Evolutionary conservation across 164 flowering plant species (phyloP), one percentile per base, ranked within the genome.

Genomic region (Chloranthus sessilifolius): DNA sequence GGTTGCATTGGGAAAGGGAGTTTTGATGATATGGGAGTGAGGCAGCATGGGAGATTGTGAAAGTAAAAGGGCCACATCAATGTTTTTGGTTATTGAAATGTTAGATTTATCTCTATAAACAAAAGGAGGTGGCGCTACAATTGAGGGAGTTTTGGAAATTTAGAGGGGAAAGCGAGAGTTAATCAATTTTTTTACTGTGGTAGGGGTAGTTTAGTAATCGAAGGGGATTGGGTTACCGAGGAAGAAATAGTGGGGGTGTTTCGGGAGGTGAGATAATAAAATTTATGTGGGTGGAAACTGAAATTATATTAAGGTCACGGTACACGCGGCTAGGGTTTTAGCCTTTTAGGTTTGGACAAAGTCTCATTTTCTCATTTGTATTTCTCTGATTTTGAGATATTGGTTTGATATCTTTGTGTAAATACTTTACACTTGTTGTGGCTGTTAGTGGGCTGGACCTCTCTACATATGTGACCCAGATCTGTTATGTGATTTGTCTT

Each of bases 11-110:
- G 85, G 78, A 75, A 72, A 42, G 36, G 69, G 30, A 60, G 64
- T 33, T 51, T 70, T 62, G 68, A 67, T 74, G 74, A 79, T 56
- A 68, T 64, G 54, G 51, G 56, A 59, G 75, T 66, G 70, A 66
- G 77, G 67, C 62, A 69, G 77, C 83, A 47, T 79, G 60, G 94
- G 81, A 60, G 76, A 73, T 51, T 64, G 94, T 74, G 86, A 84
- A 84, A 84, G 80, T 62, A 59, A 59, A 77, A 75, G 65, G 58
- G 60, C 63, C 56, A 57, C 52, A 57, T 40, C 63, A 61, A 61
- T 69, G 67, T 61, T 56, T 58, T 62, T 38, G 36, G 28, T 35
- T 21, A 34, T 50, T 55, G 19, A 41, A 50, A 62, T 46, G 44
- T 61, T 74, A 43, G 25, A 26, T 34, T 11, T 31, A n/a, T n/a